These are phyloP conservation scores for Hypoxylon intermedium DNA, from an alignment of 495 filamentous ascomycete genomes.

Conservation along the genomic window DNA sequence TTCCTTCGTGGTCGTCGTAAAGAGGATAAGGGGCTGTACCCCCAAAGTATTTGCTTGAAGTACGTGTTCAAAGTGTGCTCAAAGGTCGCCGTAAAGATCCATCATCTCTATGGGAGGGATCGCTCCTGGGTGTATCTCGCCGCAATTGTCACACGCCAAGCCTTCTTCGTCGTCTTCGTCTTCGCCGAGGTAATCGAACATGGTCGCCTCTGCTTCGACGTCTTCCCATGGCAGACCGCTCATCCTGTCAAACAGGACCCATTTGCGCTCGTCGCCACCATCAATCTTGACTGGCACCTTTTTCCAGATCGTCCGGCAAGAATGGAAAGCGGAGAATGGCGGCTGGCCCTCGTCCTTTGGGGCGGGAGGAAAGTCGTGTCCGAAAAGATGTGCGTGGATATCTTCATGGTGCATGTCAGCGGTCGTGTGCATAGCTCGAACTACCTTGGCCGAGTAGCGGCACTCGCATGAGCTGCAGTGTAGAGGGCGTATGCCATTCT, in stretches of 20 bases:
- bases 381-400: constrained; percentile 26
- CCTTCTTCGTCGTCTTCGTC: constrained; percentile 44
- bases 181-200: constrained; percentile 33
- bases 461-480: constrained; percentile 18
- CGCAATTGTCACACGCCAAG: constrained; percentile 47
- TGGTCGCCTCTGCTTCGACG: constrained; percentile 40
- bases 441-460: constrained; percentile 38
- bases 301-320: constrained; percentile 55
- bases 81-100: constrained; percentile 39
- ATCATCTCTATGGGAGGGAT: constrained; percentile 36
- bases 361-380: constrained; percentile 41
- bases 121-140: constrained; percentile 45
- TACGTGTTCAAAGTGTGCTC: not conserved
- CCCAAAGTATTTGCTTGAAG: not conserved
- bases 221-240: constrained; percentile 44
- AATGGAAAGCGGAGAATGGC: constrained; percentile 46
- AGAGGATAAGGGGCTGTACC: not conserved
- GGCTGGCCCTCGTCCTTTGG: constrained; percentile 50
- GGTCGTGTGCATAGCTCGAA: constrained; percentile 44
- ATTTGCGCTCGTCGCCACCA: constrained; percentile 41
- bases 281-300: constrained; percentile 45
- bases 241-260: constrained; percentile 53
- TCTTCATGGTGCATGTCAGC: constrained; percentile 19
- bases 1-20: constrained; percentile 36
- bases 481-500: constrained; percentile 41